A percentile compares a stretch with the other conserved stretches of the same genome.
These are phyloP conservation scores for Euphorbia schlechtendalii DNA, from an alignment of 441 rosid genomes.

Conservation along the genomic window DNA sequence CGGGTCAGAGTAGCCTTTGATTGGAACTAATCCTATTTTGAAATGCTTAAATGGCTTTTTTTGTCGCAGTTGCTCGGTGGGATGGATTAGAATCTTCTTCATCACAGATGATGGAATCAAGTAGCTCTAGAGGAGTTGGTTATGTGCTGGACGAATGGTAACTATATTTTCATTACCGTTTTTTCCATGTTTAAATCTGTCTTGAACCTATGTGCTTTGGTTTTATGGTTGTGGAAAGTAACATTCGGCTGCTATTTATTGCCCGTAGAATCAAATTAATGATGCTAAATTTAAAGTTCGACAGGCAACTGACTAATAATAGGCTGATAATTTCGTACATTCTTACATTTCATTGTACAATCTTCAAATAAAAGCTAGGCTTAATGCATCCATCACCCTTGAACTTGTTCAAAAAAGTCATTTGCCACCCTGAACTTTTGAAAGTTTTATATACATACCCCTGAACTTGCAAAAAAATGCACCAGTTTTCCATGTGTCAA, in stretches of 20 bases:
- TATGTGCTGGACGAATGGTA: conserved; percentile 85
- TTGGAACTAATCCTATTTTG: not conserved
- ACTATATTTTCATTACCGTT: conserved; percentile 21
- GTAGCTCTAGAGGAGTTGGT: conserved; percentile 38
- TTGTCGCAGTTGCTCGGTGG: conserved; percentile 72
- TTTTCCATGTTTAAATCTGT: not conserved
- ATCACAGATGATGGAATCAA: conserved; percentile 25
- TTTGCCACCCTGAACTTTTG: too few species aligned
- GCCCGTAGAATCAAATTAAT: too few species aligned
- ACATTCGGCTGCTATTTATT: not conserved
- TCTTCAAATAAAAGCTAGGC: too few species aligned
- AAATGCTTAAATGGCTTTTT: conserved; percentile 12
- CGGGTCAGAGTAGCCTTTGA: not conserved
- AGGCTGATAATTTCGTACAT: too few species aligned
- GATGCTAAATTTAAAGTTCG: too few species aligned
- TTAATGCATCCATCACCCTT: too few species aligned
- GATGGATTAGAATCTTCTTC: conserved; percentile 42
- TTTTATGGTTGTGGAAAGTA: not conserved
- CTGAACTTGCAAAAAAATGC: too few species aligned
- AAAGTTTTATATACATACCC: too few species aligned
- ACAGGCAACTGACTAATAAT: too few species aligned
- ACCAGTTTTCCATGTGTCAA: too few species aligned
- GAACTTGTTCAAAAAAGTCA: too few species aligned
- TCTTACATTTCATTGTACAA: too few species aligned
- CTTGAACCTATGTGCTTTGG: not conserved